These are phyloP conservation scores for Serpula lacrymans DNA, from an alignment of 768 basidiomycete genomes.

Conservation along the genomic window DNA sequence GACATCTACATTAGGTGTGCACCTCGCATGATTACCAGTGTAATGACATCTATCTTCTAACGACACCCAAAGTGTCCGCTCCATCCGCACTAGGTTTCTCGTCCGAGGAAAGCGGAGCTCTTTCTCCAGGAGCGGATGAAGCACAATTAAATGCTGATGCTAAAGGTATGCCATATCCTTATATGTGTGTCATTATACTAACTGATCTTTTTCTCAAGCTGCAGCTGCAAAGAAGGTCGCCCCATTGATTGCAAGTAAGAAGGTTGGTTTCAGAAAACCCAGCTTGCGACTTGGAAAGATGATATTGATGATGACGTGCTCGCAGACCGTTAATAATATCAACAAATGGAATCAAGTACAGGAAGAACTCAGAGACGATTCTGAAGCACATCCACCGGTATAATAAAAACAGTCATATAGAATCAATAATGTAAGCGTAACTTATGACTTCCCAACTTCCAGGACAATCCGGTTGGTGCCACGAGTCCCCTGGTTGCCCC, in stretches of 20 bases:
- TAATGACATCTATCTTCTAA: constrained; percentile 6
- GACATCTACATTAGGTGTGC: background rate
- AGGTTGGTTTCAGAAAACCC: constrained; percentile 42
- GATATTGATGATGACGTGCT: constrained; percentile 1
- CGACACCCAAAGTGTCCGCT: constrained; percentile 31
- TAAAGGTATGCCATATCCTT: constrained; percentile 43
- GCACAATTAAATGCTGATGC: constrained; percentile 38
- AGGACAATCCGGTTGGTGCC: constrained; percentile 3
- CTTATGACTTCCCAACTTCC: constrained; percentile 5
- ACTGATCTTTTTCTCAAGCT: constrained; percentile 25
- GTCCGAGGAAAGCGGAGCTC: constrained; percentile 63
- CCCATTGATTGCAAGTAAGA: constrained; percentile 81
- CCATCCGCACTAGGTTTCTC: constrained; percentile 62
- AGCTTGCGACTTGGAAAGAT: constrained; percentile 4
- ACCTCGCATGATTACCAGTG: background rate
- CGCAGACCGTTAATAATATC: constrained; percentile 84
- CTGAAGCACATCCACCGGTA: constrained; percentile 21
- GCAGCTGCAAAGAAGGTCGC: constrained; percentile 66
- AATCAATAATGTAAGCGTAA: no score
- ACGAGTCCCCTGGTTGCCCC: constrained; percentile 11
- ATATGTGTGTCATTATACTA: background rate
- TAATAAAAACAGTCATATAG: no score
- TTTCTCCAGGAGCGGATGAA: constrained; percentile 36
- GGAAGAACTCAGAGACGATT: constrained; percentile 67
- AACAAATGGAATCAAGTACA: constrained; percentile 97